Evolutionary conservation across 2,329 filamentous ascomycete species (phyloP).

Genomic region (Penicillium capsulatum): DNA sequence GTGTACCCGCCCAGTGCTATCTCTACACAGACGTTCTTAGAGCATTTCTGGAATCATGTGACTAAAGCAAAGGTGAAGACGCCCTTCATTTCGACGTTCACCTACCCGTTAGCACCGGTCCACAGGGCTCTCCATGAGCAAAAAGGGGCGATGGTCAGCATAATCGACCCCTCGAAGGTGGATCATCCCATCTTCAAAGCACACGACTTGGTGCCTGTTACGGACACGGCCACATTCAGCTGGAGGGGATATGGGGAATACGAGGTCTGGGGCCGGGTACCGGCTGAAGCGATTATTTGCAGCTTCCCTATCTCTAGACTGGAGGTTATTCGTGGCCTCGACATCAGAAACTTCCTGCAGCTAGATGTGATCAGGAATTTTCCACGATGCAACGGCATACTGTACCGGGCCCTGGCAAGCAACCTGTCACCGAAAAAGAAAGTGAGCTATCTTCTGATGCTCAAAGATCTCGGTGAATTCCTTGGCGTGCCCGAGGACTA

Average conservation of each 20-base stretch:
- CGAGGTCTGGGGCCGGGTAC: slow-evolving; percentile 33
- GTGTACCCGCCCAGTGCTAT: slow-evolving; percentile 12
- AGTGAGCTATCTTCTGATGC: background rate
- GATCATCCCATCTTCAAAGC: slow-evolving; percentile 26
- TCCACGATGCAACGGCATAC: background rate
- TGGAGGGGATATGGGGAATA: slow-evolving; percentile 34
- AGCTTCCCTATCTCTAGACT: slow-evolving; percentile 25
- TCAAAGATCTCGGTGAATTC: background rate
- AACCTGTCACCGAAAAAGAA: background rate
- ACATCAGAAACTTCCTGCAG: slow-evolving; percentile 28
- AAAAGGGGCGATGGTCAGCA: slow-evolving; percentile 24
- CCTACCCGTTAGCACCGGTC: slow-evolving; percentile 26
- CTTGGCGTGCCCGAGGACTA: slow-evolving; percentile 2
- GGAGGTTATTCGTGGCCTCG: slow-evolving; percentile 13
- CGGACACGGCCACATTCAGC: background rate
- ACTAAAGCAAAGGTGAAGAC: slow-evolving; percentile 16
- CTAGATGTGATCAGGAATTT: slow-evolving; percentile 15
- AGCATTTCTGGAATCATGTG: slow-evolving; percentile 25
- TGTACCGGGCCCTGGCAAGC: slow-evolving; percentile 16
- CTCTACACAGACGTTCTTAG: slow-evolving; percentile 15
- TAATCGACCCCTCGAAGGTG: slow-evolving; percentile 31
- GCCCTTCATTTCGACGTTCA: slow-evolving; percentile 35
- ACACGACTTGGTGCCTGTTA: slow-evolving; percentile 17
- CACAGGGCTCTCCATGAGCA: slow-evolving; percentile 28
- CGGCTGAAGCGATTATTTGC: slow-evolving; percentile 25